Conservation (phyloP, 257 asterid species). For the Gynochthodes officinalis region DNA sequence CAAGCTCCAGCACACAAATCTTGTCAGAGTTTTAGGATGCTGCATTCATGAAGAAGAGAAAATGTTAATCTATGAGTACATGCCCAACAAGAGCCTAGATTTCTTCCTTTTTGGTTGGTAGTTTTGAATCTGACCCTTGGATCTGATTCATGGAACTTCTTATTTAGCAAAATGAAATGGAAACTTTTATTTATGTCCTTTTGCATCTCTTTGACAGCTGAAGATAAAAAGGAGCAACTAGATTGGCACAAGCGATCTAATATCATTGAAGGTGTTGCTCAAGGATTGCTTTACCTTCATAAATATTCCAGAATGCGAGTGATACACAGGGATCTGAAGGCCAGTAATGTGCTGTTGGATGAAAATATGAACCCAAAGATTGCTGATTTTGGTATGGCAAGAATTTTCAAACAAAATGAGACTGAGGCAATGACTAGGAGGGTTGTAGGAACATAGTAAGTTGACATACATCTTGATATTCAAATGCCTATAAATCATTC, state of each 20-base stretch:
- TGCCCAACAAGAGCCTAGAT: constrained; percentile 14
- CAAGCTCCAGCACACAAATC: constrained; percentile 62
- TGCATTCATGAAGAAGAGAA: constrained; percentile 10
- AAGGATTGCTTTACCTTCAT: neutral
- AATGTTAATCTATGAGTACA: neutral
- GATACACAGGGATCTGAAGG: neutral
- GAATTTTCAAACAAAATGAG: constrained; percentile 39
- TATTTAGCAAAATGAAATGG: neutral
- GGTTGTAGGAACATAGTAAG: constrained; percentile 63
- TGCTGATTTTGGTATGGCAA: constrained; percentile 12
- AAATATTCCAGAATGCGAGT: neutral
- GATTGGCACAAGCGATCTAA: constrained; percentile 29
- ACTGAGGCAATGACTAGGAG: constrained; percentile 49
- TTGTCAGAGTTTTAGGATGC: constrained; percentile 39
- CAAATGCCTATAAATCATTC: neutral
- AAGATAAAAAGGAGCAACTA: constrained; percentile 17
- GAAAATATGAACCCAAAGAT: constrained; percentile 7
- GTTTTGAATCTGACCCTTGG: neutral
- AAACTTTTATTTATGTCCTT: neutral
- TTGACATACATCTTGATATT: neutral
- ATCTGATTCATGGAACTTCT: no score
- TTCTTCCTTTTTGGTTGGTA: constrained; percentile 2
- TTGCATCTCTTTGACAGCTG: constrained; percentile 21
- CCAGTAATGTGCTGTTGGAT: constrained; percentile 10
- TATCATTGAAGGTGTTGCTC: constrained; percentile 31